Conservation (phyloP, 495 filamentous ascomycete species). For the Choiromyces venosus region DNA sequence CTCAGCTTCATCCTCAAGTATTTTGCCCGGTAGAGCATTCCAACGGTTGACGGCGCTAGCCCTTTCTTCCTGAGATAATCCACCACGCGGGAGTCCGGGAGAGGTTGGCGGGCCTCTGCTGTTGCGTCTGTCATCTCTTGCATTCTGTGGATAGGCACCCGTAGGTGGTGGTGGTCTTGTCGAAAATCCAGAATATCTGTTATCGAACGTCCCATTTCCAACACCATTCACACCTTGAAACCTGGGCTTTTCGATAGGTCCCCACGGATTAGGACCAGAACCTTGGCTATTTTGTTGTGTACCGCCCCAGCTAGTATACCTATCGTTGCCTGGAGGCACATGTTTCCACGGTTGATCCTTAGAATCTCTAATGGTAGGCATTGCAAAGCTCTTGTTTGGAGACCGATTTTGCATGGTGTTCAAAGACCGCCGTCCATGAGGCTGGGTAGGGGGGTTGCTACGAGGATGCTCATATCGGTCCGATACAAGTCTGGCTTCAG, state of each 20-base stretch:
- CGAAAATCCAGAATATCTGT: constrained; percentile 31
- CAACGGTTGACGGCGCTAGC: constrained; percentile 34
- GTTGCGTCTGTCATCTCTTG: constrained; percentile 27
- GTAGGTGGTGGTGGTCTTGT: constrained; percentile 29
- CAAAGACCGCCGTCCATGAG: constrained; percentile 13
- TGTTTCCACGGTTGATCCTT: constrained; percentile 35
- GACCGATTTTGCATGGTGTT: constrained; percentile 24
- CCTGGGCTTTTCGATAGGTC: constrained; percentile 36
- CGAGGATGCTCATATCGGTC: constrained; percentile 21
- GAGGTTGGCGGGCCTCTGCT: constrained; percentile 16
- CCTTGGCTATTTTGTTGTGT: constrained; percentile 16
- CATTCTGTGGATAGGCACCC: constrained; percentile 24
- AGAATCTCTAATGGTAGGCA: constrained; percentile 27
- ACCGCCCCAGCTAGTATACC: constrained; percentile 26
- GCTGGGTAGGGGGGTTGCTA: constrained; percentile 22
- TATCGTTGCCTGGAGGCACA: constrained; percentile 19
- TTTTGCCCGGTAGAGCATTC: constrained; percentile 29
- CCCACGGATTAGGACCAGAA: constrained; percentile 35
- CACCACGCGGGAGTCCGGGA: constrained; percentile 21
- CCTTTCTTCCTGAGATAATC: constrained; percentile 34
- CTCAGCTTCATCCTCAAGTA: constrained; percentile 32
- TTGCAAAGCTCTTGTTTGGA: constrained; percentile 26
- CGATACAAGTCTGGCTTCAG: constrained; percentile 10
- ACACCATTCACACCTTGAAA: constrained; percentile 33
- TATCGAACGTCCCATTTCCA: constrained; percentile 37